Evolutionary conservation across 495 filamentous ascomycete genomes (phyloP), one percentile per base, ranked within the genome.

Genomic region (Penicilliopsis zonata): DNA sequence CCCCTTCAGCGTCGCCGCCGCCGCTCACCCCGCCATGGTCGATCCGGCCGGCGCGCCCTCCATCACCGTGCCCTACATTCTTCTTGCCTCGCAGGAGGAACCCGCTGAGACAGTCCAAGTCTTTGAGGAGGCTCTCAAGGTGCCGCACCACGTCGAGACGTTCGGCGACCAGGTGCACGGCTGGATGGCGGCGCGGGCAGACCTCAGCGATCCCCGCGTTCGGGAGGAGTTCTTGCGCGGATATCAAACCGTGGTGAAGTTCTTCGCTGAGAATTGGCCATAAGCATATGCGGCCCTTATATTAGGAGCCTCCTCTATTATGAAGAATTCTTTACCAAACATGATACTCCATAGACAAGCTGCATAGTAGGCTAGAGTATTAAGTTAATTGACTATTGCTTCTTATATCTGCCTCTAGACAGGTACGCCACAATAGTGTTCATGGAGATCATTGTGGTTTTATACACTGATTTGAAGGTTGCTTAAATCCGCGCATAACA

Each of bases 11-110:
- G 66, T 67, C 3, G 75, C 52, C 3, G 72, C 70, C 2, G 61
- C 74, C 33, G 57, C 56, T 35, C 83, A 87, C 48, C 83, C 82
- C 0, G 82, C 80, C 19, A 80, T 82, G 74, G 68, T 85, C 3
- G 76, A 83, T 40, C 70, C 79, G 9, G 50, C 61, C 15, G 78
- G 82, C 40, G 78, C 78, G 17, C 46, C 55, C 37, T 43, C 35
- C 10, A 72, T 77, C 53, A 64, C 62, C 40, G 47, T 76, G 4
- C 74, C 74, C 0, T 34, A 72, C 4, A 58, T 59, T 31, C 37
- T 78, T 44, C 59, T 78, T 4, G 71, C 72, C 1, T 72, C 69
- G 2, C 54, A 53, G 38, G 73, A 78, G 38, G 73, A 78, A 47
- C 44, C 57, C 7, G 46, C 52, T 0, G 72, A 76, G 22, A 72